phyloP scores from a whole-genome alignment of 108 stramenopile genomes.

The Nitzschia sp. region DNA sequence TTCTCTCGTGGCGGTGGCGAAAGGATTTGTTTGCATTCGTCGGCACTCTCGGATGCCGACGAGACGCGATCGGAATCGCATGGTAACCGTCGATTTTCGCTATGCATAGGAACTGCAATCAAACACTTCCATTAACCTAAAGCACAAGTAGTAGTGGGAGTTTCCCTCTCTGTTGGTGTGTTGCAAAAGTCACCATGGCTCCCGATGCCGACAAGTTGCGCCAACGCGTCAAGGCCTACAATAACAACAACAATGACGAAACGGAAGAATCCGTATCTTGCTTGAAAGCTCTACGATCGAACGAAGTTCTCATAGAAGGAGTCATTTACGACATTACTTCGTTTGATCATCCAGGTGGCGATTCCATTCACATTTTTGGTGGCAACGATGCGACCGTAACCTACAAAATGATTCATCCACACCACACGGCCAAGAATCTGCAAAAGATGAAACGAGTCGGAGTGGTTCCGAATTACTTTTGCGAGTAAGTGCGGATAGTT shows the following conservation, averaged over 20 bases:
- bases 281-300: slow-evolving; percentile 41
- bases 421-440: slow-evolving; percentile 84
- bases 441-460: slow-evolving; percentile 86
- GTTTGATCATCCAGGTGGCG: slow-evolving; percentile 89
- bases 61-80: no score
- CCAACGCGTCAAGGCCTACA: slow-evolving; percentile 36
- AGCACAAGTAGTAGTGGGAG: no score
- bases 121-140: no score
- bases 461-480: slow-evolving; percentile 52
- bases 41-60: no score
- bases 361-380: slow-evolving; percentile 78
- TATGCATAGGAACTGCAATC: no score
- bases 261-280: slow-evolving; percentile 8
- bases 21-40: no score
- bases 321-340: slow-evolving; percentile 71
- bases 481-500: slow-evolving; percentile 63
- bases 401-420: slow-evolving; percentile 92
- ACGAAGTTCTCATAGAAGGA: slow-evolving; percentile 77
- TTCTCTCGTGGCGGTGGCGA: no score
- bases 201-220: slow-evolving; percentile 65
- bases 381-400: slow-evolving; percentile 89
- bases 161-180: no score
- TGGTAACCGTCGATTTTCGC: no score
- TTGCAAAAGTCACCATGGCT: slow-evolving; percentile 69
- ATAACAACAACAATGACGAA: slow-evolving; percentile 15